Percentiles rank a stretch among this genome's conserved stretches.
phyloP scores from a whole-genome alignment of 2,329 filamentous ascomycete species.

The Myriosclerotinia duriaeana region DNA sequence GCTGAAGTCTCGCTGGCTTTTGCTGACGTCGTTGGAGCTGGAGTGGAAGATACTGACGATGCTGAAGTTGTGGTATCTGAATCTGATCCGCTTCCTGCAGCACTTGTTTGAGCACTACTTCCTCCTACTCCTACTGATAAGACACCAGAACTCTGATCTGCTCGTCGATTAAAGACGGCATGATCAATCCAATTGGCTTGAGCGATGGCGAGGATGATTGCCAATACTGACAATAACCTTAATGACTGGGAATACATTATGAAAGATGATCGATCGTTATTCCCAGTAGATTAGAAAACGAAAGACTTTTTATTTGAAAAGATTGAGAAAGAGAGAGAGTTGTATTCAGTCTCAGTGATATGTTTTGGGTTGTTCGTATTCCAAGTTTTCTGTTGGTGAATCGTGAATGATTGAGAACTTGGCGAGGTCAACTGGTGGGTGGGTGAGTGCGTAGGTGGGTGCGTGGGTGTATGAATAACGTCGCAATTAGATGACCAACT shows the following conservation, averaged over 20 bases:
- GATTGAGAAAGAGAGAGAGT: neutral
- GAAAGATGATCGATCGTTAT: neutral
- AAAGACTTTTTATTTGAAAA: neutral
- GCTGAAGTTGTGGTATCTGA: conserved; percentile 12
- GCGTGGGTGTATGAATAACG: too few relatives aligned
- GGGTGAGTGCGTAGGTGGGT: too few relatives aligned
- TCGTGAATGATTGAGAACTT: neutral
- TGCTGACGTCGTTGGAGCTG: neutral
- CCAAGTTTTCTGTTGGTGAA: neutral
- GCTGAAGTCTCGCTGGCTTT: neutral
- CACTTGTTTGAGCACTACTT: neutral
- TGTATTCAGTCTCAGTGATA: neutral
- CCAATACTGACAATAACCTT: conserved; percentile 16
- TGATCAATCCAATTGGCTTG: conserved; percentile 33
- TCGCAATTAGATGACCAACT: too few relatives aligned
- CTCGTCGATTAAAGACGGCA: conserved; percentile 26
- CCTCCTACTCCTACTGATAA: conserved; percentile 2
- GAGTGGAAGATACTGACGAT: neutral
- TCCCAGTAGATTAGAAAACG: neutral
- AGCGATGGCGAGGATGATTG: conserved; percentile 31
- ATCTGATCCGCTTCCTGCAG: neutral
- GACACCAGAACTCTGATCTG: conserved; percentile 9
- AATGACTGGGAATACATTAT: conserved; percentile 18
- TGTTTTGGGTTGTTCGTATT: neutral
- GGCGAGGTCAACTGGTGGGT: neutral